Evolutionary conservation across 192 early-diverging fungal genomes (phyloP).

Genomic region (Coemansia sp.): DNA sequence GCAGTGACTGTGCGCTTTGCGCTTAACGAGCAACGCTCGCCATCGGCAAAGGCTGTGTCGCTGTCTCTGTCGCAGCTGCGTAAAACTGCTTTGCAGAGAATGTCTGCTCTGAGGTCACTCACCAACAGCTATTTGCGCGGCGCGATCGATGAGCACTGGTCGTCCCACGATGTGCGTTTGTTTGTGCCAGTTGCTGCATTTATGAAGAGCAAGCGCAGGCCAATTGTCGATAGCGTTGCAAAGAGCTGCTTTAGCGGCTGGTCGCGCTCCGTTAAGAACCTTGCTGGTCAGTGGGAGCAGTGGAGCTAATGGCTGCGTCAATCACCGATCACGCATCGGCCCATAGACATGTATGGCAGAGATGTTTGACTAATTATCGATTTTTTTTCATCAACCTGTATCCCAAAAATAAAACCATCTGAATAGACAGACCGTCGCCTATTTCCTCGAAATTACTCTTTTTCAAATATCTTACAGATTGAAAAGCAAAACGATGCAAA

Average conservation of each 20-base stretch:
- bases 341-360: background rate
- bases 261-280: conserved; percentile 34
- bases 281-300: conserved; percentile 39
- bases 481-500: conserved; percentile 9
- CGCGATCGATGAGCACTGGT: conserved; percentile 28
- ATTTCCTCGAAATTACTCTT: no score
- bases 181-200: conserved; percentile 7
- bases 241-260: conserved; percentile 38
- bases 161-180: conserved; percentile 3
- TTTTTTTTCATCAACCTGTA: no score
- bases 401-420: no score
- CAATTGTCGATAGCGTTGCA: conserved; percentile 10
- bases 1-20: conserved; percentile 24
- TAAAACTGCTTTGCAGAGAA: conserved; percentile 22
- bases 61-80: conserved; percentile 29
- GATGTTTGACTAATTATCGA: background rate
- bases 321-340: background rate
- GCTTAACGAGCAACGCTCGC: conserved; percentile 15
- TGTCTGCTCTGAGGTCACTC: conserved; percentile 21
- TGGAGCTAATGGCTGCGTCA: conserved; percentile 6
- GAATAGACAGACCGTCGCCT: no score
- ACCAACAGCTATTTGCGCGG: conserved; percentile 17
- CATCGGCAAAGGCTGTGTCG: conserved; percentile 19
- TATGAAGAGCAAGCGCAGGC: conserved; percentile 20
- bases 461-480: no score